Evolutionary conservation across 306 rosid genomes (phyloP).

Genomic region (Vigna angularis): DNA sequence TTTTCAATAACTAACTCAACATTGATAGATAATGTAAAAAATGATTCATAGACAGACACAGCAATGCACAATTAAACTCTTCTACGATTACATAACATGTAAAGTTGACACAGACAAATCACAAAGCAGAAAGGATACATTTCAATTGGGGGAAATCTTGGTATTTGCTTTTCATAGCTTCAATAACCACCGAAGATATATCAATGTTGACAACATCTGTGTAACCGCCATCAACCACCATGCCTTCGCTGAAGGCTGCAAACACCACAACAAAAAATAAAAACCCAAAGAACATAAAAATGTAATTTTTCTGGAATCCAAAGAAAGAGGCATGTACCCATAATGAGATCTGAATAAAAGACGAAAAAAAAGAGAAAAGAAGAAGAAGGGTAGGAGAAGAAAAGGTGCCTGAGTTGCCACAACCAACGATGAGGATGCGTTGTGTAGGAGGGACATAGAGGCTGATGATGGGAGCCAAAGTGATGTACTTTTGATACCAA

Average conservation of each 20-base stretch:
- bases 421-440: conserved; percentile 77
- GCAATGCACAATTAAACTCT: neutral
- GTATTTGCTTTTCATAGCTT: conserved; percentile 76
- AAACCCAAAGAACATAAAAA: neutral
- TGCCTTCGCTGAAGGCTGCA: conserved; percentile 77
- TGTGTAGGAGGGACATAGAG: conserved; percentile 57
- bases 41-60: neutral
- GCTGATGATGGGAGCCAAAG: conserved; percentile 72
- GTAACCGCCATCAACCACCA: conserved; percentile 88
- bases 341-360: conserved; percentile 19
- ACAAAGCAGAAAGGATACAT: conserved; percentile 57
- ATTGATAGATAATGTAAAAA: neutral
- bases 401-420: conserved; percentile 75
- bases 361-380: neutral
- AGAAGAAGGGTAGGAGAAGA: neutral
- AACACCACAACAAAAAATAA: neutral
- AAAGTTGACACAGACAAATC: neutral
- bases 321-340: conserved; percentile 15
- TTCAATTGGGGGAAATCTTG: conserved; percentile 59
- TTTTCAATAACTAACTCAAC: neutral
- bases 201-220: conserved; percentile 76
- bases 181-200: conserved; percentile 75
- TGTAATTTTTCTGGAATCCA: neutral
- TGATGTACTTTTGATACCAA: conserved; percentile 86
- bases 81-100: neutral